Evolutionary conservation across 2,329 filamentous ascomycete genomes (phyloP).

Genomic region (Pezicula rhizophila): DNA sequence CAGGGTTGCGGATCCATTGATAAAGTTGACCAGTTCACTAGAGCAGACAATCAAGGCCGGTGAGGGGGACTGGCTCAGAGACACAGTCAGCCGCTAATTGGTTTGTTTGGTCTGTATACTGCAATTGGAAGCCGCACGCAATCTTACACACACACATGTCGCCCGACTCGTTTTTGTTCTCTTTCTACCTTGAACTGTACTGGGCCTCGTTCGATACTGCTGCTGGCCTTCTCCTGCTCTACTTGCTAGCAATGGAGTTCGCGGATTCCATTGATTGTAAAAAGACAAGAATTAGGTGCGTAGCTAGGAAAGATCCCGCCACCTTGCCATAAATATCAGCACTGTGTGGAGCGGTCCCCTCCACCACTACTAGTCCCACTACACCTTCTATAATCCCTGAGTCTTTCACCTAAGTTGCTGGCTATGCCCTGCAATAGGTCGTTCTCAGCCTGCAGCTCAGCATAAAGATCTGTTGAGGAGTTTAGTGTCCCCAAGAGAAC

Average conservation of each 20-base stretch:
- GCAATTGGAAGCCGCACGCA: conserved; percentile 17
- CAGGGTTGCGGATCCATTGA: no score
- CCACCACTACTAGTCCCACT: conserved; percentile 14
- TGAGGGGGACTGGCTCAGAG: no score
- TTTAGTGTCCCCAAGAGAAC: conserved; percentile 30
- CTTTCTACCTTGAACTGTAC: conserved; percentile 11
- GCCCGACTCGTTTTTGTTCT: conserved; percentile 8
- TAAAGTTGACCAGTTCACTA: no score
- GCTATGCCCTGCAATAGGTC: conserved; percentile 27
- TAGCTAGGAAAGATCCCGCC: no score
- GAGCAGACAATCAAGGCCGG: no score
- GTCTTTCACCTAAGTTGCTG: conserved; percentile 24
- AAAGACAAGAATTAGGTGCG: no score
- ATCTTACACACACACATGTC: conserved; percentile 18
- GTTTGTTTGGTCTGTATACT: conserved; percentile 22
- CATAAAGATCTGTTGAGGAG: conserved; percentile 22
- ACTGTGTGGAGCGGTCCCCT: conserved; percentile 11
- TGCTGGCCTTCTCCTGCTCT: conserved; percentile 9
- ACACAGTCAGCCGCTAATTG: conserved; percentile 17
- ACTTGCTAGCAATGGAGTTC: conserved; percentile 14
- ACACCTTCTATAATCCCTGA: conserved; percentile 26
- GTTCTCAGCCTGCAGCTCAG: conserved; percentile 26
- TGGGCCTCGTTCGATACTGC: conserved; percentile 9
- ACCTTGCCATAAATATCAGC: conserved; percentile 14
- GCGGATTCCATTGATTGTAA: no score